Percentiles rank a stretch among this genome's conserved stretches.
Evolutionary conservation across 768 basidiomycete genomes (phyloP).

Genomic region (Russula brevipes): DNA sequence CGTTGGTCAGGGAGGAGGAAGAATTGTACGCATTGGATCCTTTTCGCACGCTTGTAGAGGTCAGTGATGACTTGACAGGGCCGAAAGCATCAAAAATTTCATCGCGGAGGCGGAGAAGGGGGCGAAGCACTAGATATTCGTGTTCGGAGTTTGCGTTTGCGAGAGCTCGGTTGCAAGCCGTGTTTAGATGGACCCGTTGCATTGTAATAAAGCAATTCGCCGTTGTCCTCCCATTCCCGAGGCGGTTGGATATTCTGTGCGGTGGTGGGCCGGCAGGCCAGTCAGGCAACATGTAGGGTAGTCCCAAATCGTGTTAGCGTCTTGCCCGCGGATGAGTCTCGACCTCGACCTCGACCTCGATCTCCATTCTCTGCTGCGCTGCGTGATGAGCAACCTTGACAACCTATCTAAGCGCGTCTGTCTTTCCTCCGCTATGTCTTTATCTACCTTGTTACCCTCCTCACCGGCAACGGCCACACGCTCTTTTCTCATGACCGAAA

Average conservation of each 20-base stretch:
- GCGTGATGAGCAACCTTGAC: too few species aligned
- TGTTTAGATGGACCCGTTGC: slow-evolving; percentile 1
- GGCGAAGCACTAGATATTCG: slow-evolving; percentile 37
- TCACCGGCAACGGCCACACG: not conserved
- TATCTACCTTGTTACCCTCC: not conserved
- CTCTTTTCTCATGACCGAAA: not conserved
- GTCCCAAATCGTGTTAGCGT: too few species aligned
- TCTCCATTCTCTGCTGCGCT: too few species aligned
- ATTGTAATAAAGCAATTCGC: slow-evolving; percentile 2
- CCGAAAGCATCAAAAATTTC: slow-evolving; percentile 71
- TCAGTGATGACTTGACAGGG: slow-evolving; percentile 43
- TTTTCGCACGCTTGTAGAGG: slow-evolving; percentile 17
- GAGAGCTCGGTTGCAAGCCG: not conserved
- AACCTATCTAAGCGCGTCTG: not conserved
- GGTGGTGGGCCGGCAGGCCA: not conserved
- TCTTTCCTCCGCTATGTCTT: not conserved
- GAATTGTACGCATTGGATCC: slow-evolving; percentile 57
- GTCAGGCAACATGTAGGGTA: too few species aligned
- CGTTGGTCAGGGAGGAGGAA: slow-evolving; percentile 64
- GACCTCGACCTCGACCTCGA: not conserved
- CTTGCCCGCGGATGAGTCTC: not conserved
- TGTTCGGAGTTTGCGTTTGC: slow-evolving; percentile 32
- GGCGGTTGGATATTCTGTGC: not conserved
- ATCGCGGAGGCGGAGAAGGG: slow-evolving; percentile 81
- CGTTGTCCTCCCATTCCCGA: not conserved